Evolutionary conservation across 2,329 filamentous ascomycete genomes (phyloP).

Genomic region (Paracamarosporium sp.): DNA sequence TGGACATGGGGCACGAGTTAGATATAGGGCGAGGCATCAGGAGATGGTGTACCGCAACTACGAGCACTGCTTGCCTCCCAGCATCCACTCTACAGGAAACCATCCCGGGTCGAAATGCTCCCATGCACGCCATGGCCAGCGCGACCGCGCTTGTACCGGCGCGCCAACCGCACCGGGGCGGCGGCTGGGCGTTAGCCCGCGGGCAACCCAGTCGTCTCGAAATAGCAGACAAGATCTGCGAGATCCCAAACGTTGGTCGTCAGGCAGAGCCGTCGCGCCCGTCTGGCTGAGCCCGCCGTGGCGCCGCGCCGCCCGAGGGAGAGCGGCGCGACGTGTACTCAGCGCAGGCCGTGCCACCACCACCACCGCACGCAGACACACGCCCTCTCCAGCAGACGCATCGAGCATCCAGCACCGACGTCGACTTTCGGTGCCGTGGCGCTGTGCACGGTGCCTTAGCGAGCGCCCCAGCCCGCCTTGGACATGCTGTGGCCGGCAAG

Average conservation of each 20-base stretch:
- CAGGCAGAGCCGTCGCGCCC: conserved; percentile 28
- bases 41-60: conserved; percentile 22
- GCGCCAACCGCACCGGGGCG: conserved; percentile 16
- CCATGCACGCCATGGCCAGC: conserved; percentile 32
- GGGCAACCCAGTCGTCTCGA: conserved; percentile 28
- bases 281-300: conserved; percentile 21
- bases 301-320: conserved; percentile 11
- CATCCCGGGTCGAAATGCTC: conserved; percentile 13
- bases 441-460: conserved; percentile 4
- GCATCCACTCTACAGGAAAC: conserved; percentile 28
- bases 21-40: conserved; percentile 37
- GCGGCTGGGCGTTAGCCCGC: conserved; percentile 25
- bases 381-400: too few relatives aligned
- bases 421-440: not conserved
- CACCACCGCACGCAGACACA: not conserved
- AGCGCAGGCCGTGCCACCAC: not conserved
- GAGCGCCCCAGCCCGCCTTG: not conserved
- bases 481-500: not conserved
- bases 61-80: not conserved
- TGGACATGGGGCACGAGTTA: conserved; percentile 24
- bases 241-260: conserved; percentile 31
- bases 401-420: not conserved
- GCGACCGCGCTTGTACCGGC: conserved; percentile 18
- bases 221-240: conserved; percentile 37
- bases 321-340: not conserved